Evolutionary conservation across 305 asterid genomes (phyloP).

Genomic region (Lippia alba): DNA sequence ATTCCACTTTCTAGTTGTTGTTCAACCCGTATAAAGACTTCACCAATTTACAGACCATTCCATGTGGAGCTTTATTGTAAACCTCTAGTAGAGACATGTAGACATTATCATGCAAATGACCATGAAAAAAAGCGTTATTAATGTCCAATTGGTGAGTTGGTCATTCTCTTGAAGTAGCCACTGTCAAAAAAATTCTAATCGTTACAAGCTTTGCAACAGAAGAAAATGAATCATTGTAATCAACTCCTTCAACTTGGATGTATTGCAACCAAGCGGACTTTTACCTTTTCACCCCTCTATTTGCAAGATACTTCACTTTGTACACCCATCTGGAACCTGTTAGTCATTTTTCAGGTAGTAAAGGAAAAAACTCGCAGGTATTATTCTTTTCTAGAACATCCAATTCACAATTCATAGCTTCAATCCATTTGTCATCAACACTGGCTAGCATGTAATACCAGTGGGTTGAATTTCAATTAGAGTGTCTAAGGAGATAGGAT

Average conservation of each 20-base stretch:
- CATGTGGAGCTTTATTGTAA: not conserved
- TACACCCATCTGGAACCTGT: conserved; percentile 1
- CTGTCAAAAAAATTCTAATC: not conserved
- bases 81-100: not conserved
- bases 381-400: not conserved
- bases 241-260: not conserved
- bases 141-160: not conserved
- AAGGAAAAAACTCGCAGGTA: not conserved
- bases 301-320: not conserved
- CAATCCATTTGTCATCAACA: not conserved
- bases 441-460: not conserved
- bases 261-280: not conserved
- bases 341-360: not conserved
- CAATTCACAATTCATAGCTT: not conserved
- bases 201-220: not conserved
- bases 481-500: not conserved
- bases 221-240: not conserved
- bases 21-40: not conserved
- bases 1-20: not conserved
- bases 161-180: not conserved
- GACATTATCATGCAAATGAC: not conserved
- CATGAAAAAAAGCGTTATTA: not conserved
- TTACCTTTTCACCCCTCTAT: not conserved
- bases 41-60: not conserved
- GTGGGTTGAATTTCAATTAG: no score